Evolutionary conservation across 768 basidiomycete genomes (phyloP).

Genomic region (Postia placenta): DNA sequence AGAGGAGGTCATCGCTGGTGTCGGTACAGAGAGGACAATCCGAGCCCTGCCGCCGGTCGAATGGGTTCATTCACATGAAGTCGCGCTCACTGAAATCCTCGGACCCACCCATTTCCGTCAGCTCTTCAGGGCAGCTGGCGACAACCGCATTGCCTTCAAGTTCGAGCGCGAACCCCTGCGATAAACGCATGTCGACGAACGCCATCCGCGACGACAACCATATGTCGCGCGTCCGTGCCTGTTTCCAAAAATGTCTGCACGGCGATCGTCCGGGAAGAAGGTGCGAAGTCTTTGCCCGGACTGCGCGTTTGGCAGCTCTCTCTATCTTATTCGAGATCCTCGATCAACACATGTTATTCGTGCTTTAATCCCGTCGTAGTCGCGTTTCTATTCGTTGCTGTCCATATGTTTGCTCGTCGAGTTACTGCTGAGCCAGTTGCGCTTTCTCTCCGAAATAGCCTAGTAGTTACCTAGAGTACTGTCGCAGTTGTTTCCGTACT

Average conservation of each 20-base stretch:
- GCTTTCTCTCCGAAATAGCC: slow-evolving; percentile 1
- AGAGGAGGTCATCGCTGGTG: slow-evolving; percentile 61
- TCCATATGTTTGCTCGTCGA: slow-evolving; percentile 3
- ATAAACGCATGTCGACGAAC: too few species aligned
- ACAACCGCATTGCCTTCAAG: slow-evolving; percentile 67
- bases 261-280: slow-evolving; percentile 1
- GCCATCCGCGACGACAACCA: too few species aligned
- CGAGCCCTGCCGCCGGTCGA: slow-evolving; percentile 73
- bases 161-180: slow-evolving; percentile 42
- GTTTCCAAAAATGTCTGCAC: slow-evolving; percentile 3
- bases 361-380: slow-evolving; percentile 1
- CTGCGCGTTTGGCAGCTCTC: not conserved
- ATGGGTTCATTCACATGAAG: slow-evolving; percentile 70
- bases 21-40: slow-evolving; percentile 67
- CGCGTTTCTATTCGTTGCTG: not conserved
- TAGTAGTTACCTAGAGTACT: slow-evolving; percentile 3
- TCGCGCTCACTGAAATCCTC: slow-evolving; percentile 64
- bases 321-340: slow-evolving; percentile 3
- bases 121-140: slow-evolving; percentile 65
- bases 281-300: slow-evolving; percentile 4
- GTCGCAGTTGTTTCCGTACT: not conserved
- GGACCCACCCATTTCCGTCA: slow-evolving; percentile 67
- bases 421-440: not conserved
- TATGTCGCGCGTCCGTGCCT: not conserved
- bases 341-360: slow-evolving; percentile 3